Percentiles rank a stretch among this genome's conserved stretches.
Evolutionary conservation across 352 stramenopile species (phyloP).

Genomic region (Phytophthora litchii): DNA sequence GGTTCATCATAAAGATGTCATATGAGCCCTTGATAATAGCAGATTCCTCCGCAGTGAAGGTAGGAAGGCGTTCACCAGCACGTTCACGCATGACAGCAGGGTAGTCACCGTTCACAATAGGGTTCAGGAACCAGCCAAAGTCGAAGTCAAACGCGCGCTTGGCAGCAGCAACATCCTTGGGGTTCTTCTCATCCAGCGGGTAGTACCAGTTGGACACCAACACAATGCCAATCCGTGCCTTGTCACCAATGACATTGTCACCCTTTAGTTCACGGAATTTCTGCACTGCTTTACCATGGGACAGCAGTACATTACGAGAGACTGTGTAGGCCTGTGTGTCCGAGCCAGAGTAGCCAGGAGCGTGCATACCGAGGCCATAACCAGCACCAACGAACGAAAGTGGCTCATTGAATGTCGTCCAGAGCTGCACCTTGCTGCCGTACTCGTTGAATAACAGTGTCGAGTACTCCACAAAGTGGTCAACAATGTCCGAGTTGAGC

Average conservation of each 20-base stretch:
- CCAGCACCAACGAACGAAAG: constrained; percentile 87
- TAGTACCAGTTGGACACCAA: constrained; percentile 85
- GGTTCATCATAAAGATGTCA: constrained; percentile 96
- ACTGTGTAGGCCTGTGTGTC: constrained; percentile 50
- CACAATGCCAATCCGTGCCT: constrained; percentile 91
- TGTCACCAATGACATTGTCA: constrained; percentile 33
- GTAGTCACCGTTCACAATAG: constrained; percentile 92
- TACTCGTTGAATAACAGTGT: constrained; percentile 89
- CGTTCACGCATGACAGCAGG: constrained; percentile 88
- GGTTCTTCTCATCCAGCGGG: constrained; percentile 73
- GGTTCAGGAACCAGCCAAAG: constrained; percentile 93
- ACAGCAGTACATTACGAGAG: constrained; percentile 91
- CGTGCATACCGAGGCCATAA: constrained; percentile 66
- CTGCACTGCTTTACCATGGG: constrained; percentile 89
- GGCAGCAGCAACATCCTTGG: constrained; percentile 61
- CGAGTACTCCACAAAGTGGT: constrained; percentile 86
- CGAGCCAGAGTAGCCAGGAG: constrained; percentile 46
- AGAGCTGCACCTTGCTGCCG: constrained; percentile 91
- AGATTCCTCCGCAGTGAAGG: constrained; percentile 85
- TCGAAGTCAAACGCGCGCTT: constrained; percentile 90
- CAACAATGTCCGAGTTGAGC: constrained; percentile 53
- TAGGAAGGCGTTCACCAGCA: constrained; percentile 80
- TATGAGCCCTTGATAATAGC: constrained; percentile 78
- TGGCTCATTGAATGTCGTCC: constrained; percentile 96
- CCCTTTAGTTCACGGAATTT: constrained; percentile 72